Evolutionary conservation across 106 monocot species (phyloP).

Genomic region (Xerophyta viscosa): DNA sequence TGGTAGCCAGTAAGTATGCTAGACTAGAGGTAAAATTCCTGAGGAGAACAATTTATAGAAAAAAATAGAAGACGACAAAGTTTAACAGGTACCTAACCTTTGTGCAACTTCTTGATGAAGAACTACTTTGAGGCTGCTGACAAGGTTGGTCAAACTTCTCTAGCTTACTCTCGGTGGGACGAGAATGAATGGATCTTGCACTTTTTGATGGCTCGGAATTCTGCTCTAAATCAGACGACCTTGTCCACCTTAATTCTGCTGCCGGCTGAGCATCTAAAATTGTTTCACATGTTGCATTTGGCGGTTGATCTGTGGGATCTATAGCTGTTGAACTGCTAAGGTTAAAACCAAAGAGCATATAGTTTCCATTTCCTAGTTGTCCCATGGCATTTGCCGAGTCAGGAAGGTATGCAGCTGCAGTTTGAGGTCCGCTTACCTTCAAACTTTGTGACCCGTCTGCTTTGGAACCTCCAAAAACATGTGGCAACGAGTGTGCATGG

Average conservation of each 20-base stretch:
- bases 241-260: not conserved
- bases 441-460: not conserved
- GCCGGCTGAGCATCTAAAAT: slow-evolving; percentile 3
- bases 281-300: not conserved
- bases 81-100: slow-evolving; percentile 30
- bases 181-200: slow-evolving; percentile 4
- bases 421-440: not conserved
- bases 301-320: not conserved
- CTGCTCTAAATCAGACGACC: not conserved
- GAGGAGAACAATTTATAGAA: too few species aligned
- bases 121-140: slow-evolving; percentile 1
- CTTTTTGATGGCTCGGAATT: slow-evolving; percentile 2
- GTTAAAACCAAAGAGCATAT: slow-evolving; percentile 13
- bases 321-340: not conserved
- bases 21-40: too few species aligned
- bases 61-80: too few species aligned
- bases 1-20: too few species aligned
- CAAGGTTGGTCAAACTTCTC: slow-evolving; percentile 7
- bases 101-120: slow-evolving; percentile 33
- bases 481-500: not conserved
- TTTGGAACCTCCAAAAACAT: not conserved
- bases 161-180: slow-evolving; percentile 3
- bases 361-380: slow-evolving; percentile 3
- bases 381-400: slow-evolving; percentile 1
- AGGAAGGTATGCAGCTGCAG: not conserved